phyloP scores from a whole-genome alignment of 805 yeast species.

The Metschnikowia koreensis region DNA sequence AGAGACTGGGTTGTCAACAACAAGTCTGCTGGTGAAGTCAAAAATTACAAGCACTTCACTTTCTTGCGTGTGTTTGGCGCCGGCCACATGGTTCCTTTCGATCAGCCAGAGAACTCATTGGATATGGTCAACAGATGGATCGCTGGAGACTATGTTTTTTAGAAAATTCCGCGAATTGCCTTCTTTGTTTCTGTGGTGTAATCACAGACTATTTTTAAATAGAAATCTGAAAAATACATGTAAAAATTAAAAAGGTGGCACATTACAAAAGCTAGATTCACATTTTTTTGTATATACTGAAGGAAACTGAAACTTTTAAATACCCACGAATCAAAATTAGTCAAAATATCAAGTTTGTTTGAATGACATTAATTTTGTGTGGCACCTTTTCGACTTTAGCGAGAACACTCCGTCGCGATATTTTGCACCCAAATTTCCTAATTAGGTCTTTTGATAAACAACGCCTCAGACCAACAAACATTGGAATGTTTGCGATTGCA shows the following conservation, averaged over 20 bases:
- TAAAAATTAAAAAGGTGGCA: too few species aligned
- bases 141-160: constrained; percentile 50
- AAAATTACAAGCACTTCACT: constrained; percentile 69
- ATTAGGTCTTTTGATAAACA: constrained; percentile 11
- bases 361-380: constrained; percentile 21
- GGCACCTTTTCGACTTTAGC: constrained; percentile 59
- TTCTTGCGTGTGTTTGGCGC: constrained; percentile 84
- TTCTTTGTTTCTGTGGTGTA: too few species aligned
- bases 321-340: too few species aligned
- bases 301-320: too few species aligned
- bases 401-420: constrained; percentile 19
- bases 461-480: not conserved
- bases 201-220: too few species aligned
- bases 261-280: too few species aligned
- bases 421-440: constrained; percentile 18
- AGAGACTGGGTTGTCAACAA: constrained; percentile 43
- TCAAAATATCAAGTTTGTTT: too few species aligned
- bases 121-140: constrained; percentile 89
- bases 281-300: too few species aligned
- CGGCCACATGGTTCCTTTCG: constrained; percentile 95
- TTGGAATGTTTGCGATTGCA: not conserved
- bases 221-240: too few species aligned
- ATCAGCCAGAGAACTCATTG: constrained; percentile 75
- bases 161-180: constrained; percentile 28
- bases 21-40: constrained; percentile 60